These are phyloP conservation scores for Mucor lusitanicus DNA, from an alignment of 371 early-diverging fungal genomes.

Conservation along the genomic window DNA sequence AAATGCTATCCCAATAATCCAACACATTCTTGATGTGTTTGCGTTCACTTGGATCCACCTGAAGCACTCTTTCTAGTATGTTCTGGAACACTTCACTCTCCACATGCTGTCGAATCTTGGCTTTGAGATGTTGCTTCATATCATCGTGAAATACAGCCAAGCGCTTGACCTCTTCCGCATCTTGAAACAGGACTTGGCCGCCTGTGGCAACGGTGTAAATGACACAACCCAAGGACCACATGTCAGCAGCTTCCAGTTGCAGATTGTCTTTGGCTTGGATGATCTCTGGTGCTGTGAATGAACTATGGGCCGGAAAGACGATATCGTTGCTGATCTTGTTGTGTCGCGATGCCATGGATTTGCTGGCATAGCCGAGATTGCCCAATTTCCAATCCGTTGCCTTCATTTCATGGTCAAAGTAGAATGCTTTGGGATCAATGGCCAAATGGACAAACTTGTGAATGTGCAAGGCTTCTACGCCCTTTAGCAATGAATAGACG, in stretches of 20 bases:
- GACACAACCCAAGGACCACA: slow-evolving; percentile 24
- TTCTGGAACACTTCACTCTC: not conserved
- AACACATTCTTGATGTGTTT: slow-evolving; percentile 8
- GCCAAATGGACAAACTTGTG: slow-evolving; percentile 18
- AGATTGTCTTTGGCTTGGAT: not conserved
- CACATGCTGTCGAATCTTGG: slow-evolving; percentile 7
- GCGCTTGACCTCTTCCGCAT: not conserved
- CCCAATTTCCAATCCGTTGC: slow-evolving; percentile 23
- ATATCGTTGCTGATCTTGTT: not conserved
- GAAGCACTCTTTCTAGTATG: slow-evolving; percentile 10
- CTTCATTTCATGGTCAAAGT: slow-evolving; percentile 11
- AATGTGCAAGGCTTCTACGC: slow-evolving; percentile 13
- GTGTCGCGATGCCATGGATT: not conserved
- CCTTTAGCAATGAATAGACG: slow-evolving; percentile 9
- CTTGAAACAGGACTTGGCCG: slow-evolving; percentile 7
- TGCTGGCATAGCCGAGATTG: slow-evolving; percentile 7
- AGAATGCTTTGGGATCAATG: slow-evolving; percentile 16
- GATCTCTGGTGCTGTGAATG: slow-evolving; percentile 17
- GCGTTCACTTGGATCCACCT: slow-evolving; percentile 13
- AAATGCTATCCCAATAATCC: slow-evolving; percentile 13
- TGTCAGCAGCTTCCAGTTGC: not conserved
- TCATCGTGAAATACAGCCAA: not conserved
- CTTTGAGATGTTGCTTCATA: slow-evolving; percentile 10
- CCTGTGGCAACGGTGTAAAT: slow-evolving; percentile 20
- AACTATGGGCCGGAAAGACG: not conserved